Evolutionary conservation across 1,284 basidiomycete genomes (phyloP).

Genomic region (Melampsora americana): DNA sequence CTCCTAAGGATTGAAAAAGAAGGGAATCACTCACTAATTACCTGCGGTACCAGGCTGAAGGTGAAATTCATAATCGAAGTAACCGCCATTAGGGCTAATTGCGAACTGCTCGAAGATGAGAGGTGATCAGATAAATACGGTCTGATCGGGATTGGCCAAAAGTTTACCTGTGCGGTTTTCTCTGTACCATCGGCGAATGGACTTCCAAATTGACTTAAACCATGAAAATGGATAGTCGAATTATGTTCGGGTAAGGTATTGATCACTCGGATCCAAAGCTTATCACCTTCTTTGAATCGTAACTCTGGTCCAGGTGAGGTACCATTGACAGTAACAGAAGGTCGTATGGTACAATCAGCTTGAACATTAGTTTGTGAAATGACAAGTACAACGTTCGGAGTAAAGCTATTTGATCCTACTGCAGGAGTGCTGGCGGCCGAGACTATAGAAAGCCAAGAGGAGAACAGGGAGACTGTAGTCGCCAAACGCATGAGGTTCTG

Average conservation of each 20-base stretch:
- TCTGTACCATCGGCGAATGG: slow-evolving; percentile 50
- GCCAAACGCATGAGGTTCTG: no score
- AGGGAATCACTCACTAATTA: slow-evolving; percentile 23
- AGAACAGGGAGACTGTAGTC: no score
- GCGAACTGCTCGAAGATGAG: slow-evolving; percentile 27
- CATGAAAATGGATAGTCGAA: slow-evolving; percentile 45
- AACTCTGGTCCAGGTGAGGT: slow-evolving; percentile 49
- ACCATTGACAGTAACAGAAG: slow-evolving; percentile 46
- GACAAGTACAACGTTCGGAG: slow-evolving; percentile 17
- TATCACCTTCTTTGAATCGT: slow-evolving; percentile 48
- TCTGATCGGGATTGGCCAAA: not conserved
- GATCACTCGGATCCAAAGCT: slow-evolving; percentile 46
- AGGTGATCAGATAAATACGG: not conserved
- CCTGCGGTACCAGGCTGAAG: slow-evolving; percentile 13
- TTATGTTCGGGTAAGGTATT: slow-evolving; percentile 47
- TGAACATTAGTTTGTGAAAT: slow-evolving; percentile 9
- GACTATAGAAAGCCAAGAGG: no score
- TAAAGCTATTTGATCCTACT: no score
- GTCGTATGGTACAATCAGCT: slow-evolving; percentile 28
- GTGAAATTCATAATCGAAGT: slow-evolving; percentile 38
- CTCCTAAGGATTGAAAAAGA: not conserved
- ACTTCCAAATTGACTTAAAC: slow-evolving; percentile 46
- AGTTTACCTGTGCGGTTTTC: slow-evolving; percentile 48
- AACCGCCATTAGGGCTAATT: slow-evolving; percentile 13
- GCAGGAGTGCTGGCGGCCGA: no score